phyloP scores from a whole-genome alignment of 768 basidiomycete genomes.

The Boletus sp. region DNA sequence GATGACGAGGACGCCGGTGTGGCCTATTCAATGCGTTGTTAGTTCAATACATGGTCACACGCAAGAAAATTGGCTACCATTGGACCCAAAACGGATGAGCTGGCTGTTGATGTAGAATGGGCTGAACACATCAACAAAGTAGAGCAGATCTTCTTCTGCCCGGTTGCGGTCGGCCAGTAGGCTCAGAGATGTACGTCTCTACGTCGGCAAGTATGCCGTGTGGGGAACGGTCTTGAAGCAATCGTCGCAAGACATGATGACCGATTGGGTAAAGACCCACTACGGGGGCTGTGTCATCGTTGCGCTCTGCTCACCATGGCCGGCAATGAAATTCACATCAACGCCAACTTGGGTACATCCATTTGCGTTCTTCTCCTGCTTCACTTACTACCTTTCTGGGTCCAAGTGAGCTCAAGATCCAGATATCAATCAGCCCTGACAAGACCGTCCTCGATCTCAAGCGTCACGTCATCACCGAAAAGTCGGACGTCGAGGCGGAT shows the following conservation, averaged over 20 bases:
- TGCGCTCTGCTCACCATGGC: slow-evolving; percentile 34
- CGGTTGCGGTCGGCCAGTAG: slow-evolving; percentile 21
- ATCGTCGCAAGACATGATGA: slow-evolving; percentile 45
- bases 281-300: slow-evolving; percentile 8
- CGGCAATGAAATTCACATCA: slow-evolving; percentile 60
- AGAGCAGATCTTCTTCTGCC: slow-evolving; percentile 52
- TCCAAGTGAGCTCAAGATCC: slow-evolving; percentile 89
- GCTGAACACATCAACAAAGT: slow-evolving; percentile 58
- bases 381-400: slow-evolving; percentile 39
- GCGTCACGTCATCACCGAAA: slow-evolving; percentile 78
- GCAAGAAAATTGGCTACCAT: slow-evolving; percentile 38
- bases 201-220: slow-evolving; percentile 40
- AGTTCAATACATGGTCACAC: too few species aligned
- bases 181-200: slow-evolving; percentile 55
- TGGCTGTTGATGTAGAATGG: slow-evolving; percentile 58
- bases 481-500: slow-evolving; percentile 84
- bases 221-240: slow-evolving; percentile 56
- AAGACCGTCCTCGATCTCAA: slow-evolving; percentile 93
- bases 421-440: slow-evolving; percentile 75
- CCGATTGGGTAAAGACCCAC: neutral
- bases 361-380: neutral
- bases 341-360: slow-evolving; percentile 63
- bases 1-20: slow-evolving; percentile 53
- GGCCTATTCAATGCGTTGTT: slow-evolving; percentile 28
- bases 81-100: slow-evolving; percentile 56